A percentile compares a stretch with the other conserved stretches of the same genome.
Evolutionary conservation across 352 stramenopile species (phyloP).

Genomic region (Globisporangium spinosum): DNA sequence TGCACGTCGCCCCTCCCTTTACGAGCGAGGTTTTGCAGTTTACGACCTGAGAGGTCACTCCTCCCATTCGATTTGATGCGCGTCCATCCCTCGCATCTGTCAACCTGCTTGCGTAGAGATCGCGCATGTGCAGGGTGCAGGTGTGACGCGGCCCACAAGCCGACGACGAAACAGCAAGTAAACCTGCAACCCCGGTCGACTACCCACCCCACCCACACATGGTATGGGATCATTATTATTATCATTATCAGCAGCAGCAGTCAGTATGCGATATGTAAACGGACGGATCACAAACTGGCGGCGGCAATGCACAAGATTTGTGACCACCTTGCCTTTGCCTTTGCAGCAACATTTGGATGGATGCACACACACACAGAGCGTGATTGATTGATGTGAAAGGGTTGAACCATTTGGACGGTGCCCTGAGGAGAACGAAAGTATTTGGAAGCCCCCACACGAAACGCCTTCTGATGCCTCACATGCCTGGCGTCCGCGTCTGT

Average conservation of each 20-base stretch:
- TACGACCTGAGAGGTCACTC: background rate
- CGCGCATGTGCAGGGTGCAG: background rate
- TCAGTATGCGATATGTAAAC: slow-evolving; percentile 8
- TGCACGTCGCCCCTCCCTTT: background rate
- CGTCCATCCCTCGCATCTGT: slow-evolving; percentile 6
- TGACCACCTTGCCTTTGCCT: background rate
- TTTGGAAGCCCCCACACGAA: background rate
- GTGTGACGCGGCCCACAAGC: slow-evolving; percentile 2
- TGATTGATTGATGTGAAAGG: background rate
- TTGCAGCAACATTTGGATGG: background rate
- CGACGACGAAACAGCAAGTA: background rate
- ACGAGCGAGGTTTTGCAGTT: background rate
- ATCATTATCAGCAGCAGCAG: background rate
- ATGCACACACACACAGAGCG: background rate
- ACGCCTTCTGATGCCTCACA: background rate
- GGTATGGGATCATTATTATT: background rate
- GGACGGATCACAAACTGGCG: background rate
- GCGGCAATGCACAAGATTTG: background rate
- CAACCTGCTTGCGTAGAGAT: slow-evolving; percentile 1
- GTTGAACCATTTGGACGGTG: background rate
- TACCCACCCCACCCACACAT: background rate
- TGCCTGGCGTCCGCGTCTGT: background rate
- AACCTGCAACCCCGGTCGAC: slow-evolving; percentile 4
- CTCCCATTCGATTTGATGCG: background rate
- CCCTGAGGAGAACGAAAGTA: too few relatives aligned